Evolutionary conservation across 2,329 filamentous ascomycete genomes (phyloP).

Genomic region (Botrytis deweyae): DNA sequence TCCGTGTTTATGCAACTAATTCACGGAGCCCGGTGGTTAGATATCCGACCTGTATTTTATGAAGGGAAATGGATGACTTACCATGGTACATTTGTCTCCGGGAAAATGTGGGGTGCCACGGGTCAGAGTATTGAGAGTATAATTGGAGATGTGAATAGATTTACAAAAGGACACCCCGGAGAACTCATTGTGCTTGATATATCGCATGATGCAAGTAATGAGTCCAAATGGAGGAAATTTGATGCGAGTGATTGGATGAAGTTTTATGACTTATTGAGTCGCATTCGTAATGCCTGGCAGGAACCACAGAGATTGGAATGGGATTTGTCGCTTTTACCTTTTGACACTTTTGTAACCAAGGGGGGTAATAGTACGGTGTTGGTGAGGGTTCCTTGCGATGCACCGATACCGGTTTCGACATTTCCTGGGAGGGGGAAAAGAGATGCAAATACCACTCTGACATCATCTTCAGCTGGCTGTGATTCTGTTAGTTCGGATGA

Average conservation of each 20-base stretch:
- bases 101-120: constrained; percentile 16
- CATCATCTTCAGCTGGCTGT: neutral
- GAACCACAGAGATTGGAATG: constrained; percentile 8
- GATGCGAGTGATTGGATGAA: constrained; percentile 24
- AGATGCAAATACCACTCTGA: neutral
- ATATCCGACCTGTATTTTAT: constrained; percentile 28
- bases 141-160: constrained; percentile 30
- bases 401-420: constrained; percentile 1
- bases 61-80: constrained; percentile 25
- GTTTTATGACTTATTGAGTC: constrained; percentile 23
- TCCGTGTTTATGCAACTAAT: constrained; percentile 28
- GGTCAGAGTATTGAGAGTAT: constrained; percentile 28
- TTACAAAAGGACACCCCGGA: constrained; percentile 29
- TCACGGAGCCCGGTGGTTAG: constrained; percentile 29
- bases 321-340: constrained; percentile 27
- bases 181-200: constrained; percentile 35
- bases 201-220: constrained; percentile 27
- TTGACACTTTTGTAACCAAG: constrained; percentile 29
- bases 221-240: neutral
- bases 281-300: constrained; percentile 29
- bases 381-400: constrained; percentile 25
- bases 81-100: constrained; percentile 18
- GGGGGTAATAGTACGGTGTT: constrained; percentile 31
- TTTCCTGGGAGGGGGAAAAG: neutral
- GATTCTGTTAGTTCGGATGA: neutral